Base-by-base conservation (phyloP, 1,284 basidiomycete genomes). In the Moniliophthora roreri region DNA sequence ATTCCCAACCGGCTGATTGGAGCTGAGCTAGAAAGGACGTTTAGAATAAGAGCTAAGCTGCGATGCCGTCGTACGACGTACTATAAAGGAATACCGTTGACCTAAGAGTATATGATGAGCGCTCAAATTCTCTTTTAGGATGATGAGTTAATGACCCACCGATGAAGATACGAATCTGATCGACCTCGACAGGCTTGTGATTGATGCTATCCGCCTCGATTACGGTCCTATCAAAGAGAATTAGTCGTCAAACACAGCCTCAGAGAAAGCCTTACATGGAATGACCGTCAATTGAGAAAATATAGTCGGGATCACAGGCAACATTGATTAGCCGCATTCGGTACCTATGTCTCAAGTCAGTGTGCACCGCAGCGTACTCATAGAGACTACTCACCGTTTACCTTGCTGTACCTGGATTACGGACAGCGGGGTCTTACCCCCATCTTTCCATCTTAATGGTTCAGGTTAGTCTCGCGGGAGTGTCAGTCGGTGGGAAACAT, bases 401-500 rank as follows among this genome's bases (percentile, higher is more conserved):
- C 28, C 28, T 32, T 32, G 28, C 11, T 32, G 28, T 6, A 32
- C 28, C 11, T 32, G 28, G 6, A 32, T 32, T 6, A 32, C 28
- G 11, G 28, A 6, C 28, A 32, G 28, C 7, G 6, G 7, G 28
- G 28, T 32, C 11, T 32, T 36, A 49, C 23, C 34, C 53, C 54
- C 70, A 10, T 63, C 66, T 3, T 50, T 7, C 46, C 65, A 80
- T 21, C 73, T 10, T 9, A 23, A 28, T 3, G 11, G n/a, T 21
- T 11, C 34, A 24, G 36, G 10, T 9, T 18, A n/a, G 16, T 16
- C 36, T 1, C 35, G 37, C n/a, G n/a, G n/a, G n/a, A 32, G 28
- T 11, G 28, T 32, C 28, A 32, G 11, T 23, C n/a, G n/a, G n/a
- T n/a, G n/a, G n/a, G n/a, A n/a, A n/a, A 23, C 16, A 10, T 50